These are phyloP conservation scores for Fusarium papillatum DNA, from an alignment of 2,329 filamentous ascomycete species.

Conservation along the genomic window DNA sequence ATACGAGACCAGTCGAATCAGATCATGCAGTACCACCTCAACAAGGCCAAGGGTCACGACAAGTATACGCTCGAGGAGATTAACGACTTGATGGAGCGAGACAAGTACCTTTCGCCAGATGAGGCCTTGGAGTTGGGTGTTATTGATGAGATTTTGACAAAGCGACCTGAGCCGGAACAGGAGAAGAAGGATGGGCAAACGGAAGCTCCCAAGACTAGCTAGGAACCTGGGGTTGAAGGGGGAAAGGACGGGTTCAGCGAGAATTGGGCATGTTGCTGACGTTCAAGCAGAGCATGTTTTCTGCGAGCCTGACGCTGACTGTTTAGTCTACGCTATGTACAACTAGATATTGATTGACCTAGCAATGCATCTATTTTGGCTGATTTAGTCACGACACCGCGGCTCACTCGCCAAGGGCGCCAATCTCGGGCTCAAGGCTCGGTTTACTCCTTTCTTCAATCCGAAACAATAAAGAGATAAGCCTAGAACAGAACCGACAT, in stretches of 20 bases:
- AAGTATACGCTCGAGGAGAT: constrained; percentile 87
- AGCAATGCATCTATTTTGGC: background rate
- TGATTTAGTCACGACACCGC: too few relatives aligned
- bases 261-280: too few relatives aligned
- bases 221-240: background rate
- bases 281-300: background rate
- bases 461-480: background rate
- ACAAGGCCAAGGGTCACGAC: constrained; percentile 79
- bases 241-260: background rate
- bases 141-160: constrained; percentile 88
- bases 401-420: background rate
- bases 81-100: constrained; percentile 95
- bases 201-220: constrained; percentile 28
- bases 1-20: constrained; percentile 88
- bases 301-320: background rate
- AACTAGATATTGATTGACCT: constrained; percentile 7
- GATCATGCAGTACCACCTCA: constrained; percentile 91
- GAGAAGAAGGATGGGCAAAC: constrained; percentile 39
- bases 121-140: constrained; percentile 93
- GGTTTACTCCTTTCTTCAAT: background rate
- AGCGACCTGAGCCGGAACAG: constrained; percentile 63
- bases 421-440: background rate
- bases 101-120: constrained; percentile 91
- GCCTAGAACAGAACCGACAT: background rate
- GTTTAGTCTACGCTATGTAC: background rate